Percentiles rank a stretch among this genome's conserved stretches.
Conservation (phyloP, 108 stramenopile species). For the Skeletonema potamos region DNA sequence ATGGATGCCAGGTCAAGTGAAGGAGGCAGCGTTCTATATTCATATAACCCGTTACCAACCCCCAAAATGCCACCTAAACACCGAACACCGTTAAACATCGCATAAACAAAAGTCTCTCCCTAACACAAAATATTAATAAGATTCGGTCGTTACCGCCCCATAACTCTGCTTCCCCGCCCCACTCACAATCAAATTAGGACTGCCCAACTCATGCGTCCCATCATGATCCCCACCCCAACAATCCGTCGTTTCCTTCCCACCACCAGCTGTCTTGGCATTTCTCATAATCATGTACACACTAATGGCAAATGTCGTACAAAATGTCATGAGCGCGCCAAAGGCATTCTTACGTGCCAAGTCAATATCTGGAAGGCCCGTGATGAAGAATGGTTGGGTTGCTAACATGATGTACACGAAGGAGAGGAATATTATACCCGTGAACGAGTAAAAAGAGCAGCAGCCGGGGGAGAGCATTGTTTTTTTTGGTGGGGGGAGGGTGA, state of each 20-base stretch:
- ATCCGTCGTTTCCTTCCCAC: background rate
- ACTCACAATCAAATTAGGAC: slow-evolving; percentile 35
- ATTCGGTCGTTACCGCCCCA: slow-evolving; percentile 27
- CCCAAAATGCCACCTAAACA: too few relatives aligned
- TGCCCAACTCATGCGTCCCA: slow-evolving; percentile 22
- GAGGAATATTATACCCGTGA: slow-evolving; percentile 41
- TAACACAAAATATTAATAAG: slow-evolving; percentile 7
- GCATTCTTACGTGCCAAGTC: slow-evolving; percentile 30
- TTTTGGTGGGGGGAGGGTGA: background rate
- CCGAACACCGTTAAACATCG: too few relatives aligned
- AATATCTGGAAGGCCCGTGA: slow-evolving; percentile 39
- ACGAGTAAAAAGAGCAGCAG: slow-evolving; percentile 45
- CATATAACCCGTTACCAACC: too few relatives aligned
- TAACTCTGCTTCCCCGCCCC: slow-evolving; percentile 16
- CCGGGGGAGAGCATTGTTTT: slow-evolving; percentile 32
- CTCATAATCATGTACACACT: slow-evolving; percentile 12
- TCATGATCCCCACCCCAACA: slow-evolving; percentile 7
- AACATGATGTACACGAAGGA: slow-evolving; percentile 45
- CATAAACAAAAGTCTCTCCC: too few relatives aligned
- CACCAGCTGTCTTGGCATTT: background rate
- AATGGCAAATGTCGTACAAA: slow-evolving; percentile 24
- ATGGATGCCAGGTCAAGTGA: background rate
- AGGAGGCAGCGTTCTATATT: too few relatives aligned
- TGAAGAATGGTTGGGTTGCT: slow-evolving; percentile 41
- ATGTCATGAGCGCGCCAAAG: slow-evolving; percentile 38